phyloP scores from a whole-genome alignment of 2,329 filamentous ascomycete species.

The Pseudocercospora vitis region DNA sequence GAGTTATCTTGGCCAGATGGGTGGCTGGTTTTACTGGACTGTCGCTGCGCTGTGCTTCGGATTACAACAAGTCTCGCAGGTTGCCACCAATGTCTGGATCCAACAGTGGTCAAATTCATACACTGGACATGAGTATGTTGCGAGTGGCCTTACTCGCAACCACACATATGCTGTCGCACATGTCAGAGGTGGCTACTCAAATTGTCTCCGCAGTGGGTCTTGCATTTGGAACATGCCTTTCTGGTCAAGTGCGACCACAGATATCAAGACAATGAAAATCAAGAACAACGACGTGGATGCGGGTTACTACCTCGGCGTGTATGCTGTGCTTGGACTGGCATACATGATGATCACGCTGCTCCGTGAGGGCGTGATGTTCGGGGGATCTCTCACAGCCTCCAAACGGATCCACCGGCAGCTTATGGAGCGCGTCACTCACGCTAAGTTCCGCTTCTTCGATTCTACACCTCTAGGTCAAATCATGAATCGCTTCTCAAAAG shows the following conservation, averaged over 20 bases:
- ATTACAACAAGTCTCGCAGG: slow-evolving; percentile 78
- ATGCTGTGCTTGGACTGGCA: slow-evolving; percentile 73
- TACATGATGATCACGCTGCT: slow-evolving; percentile 80
- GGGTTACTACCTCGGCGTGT: slow-evolving; percentile 78
- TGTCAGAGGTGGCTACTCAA: slow-evolving; percentile 43
- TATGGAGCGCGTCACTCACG: slow-evolving; percentile 76
- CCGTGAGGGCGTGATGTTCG: slow-evolving; percentile 86
- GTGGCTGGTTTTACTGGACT: slow-evolving; percentile 94
- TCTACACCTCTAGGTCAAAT: slow-evolving; percentile 91
- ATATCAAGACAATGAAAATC: slow-evolving; percentile 24
- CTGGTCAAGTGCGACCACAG: slow-evolving; percentile 22
- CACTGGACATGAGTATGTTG: slow-evolving; percentile 46
- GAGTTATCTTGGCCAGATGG: slow-evolving; percentile 87
- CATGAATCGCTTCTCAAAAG: slow-evolving; percentile 98
- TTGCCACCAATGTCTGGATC: slow-evolving; percentile 93
- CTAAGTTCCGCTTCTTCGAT: slow-evolving; percentile 97
- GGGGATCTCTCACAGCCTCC: slow-evolving; percentile 85
- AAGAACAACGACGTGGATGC: slow-evolving; percentile 61
- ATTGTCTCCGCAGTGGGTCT: slow-evolving; percentile 52
- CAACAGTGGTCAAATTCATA: slow-evolving; percentile 94
- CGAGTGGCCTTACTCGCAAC: slow-evolving; percentile 17
- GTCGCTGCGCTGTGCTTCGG: slow-evolving; percentile 72
- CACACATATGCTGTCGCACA: slow-evolving; percentile 44
- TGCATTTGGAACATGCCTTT: slow-evolving; percentile 50
- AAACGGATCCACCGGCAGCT: slow-evolving; percentile 77